Percentiles rank a stretch among this genome's conserved stretches.
Conservation (phyloP, 2,329 filamentous ascomycete species). For the Colletotrichum sp. region DNA sequence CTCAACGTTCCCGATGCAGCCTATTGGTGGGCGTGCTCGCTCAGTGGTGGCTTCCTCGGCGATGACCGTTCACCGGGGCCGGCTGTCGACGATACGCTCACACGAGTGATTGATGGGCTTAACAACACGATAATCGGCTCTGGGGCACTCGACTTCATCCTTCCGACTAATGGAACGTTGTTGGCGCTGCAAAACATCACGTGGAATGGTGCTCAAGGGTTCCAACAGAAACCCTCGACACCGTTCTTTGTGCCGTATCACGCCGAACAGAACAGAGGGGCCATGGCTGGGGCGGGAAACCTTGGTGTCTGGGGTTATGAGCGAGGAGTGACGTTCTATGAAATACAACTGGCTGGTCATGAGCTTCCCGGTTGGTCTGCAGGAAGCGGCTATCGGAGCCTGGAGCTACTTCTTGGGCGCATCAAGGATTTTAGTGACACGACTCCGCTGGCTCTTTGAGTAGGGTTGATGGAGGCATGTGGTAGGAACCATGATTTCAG, state of each 20-base stretch:
- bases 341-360: constrained; percentile 22
- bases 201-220: constrained; percentile 69
- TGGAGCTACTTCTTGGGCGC: constrained; percentile 29
- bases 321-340: constrained; percentile 22
- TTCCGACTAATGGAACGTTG: constrained; percentile 68
- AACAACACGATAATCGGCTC: constrained; percentile 36
- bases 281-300: background rate
- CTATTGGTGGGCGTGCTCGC: constrained; percentile 30
- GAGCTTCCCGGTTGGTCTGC: constrained; percentile 32
- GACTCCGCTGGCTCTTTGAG: constrained; percentile 17
- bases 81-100: constrained; percentile 17
- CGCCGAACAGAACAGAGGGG: constrained; percentile 33
- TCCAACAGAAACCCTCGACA: constrained; percentile 52
- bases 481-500: background rate
- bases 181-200: constrained; percentile 76
- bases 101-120: constrained; percentile 32
- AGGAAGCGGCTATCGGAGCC: constrained; percentile 29
- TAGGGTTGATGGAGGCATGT: background rate
- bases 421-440: constrained; percentile 21
- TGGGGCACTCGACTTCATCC: constrained; percentile 53
- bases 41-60: constrained; percentile 27
- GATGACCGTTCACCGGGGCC: constrained; percentile 14
- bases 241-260: constrained; percentile 19
- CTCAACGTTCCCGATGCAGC: constrained; percentile 63
- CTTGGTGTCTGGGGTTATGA: constrained; percentile 19